Base-by-base conservation (phyloP, 495 filamentous ascomycete species). In the Stereocaulon alpinum region DNA sequence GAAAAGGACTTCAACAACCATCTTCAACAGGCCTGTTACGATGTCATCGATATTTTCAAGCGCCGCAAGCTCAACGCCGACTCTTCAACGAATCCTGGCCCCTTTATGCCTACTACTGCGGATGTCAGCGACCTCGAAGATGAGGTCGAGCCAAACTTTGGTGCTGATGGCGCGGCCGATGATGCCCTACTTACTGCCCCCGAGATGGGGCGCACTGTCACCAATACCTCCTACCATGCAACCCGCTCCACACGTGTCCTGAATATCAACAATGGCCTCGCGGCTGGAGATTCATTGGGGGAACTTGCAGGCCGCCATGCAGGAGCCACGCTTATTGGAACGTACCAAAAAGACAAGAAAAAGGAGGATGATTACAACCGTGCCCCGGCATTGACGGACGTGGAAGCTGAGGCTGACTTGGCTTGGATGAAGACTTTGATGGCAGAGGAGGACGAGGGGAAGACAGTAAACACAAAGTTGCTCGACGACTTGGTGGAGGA, bases 1-100 rank as follows among this genome's bases (percentile, higher is more conserved):
- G 91, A 96, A 61, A 95, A 92, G 73, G 92, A 97, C 71, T 82
- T 96, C 14, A 78, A 81, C 32, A 77, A 88, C 71, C 83, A 84
- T 5, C 85, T 86, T 45, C 88, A 88, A 63, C 72, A 80, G 30
- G 86, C 89, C 0, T 84, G 86, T 47, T 67, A 88, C 22, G 85
- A 85, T 11, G 80, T 86, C 63, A 64, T 80, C 68, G 73, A 81
- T 75, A 69, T 75, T 74, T 69, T 73, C 70, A 76, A 77, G 73
- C 66, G 80, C 73, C 64, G 73, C 42, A 73, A 75, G 44, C 34
- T 45, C 40, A 58, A 52, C 41, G 40, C 56, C 43, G 55, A 53
- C 40, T 54, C 51, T 24, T 41, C 56, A 14, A 34, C 32, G 7
- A 48, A 55, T 18, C 72, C 75, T 48, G 67, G 65, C 17, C 72